phyloP scores from a whole-genome alignment of 2,329 filamentous ascomycete genomes.

The Colletotrichum falcatum region DNA sequence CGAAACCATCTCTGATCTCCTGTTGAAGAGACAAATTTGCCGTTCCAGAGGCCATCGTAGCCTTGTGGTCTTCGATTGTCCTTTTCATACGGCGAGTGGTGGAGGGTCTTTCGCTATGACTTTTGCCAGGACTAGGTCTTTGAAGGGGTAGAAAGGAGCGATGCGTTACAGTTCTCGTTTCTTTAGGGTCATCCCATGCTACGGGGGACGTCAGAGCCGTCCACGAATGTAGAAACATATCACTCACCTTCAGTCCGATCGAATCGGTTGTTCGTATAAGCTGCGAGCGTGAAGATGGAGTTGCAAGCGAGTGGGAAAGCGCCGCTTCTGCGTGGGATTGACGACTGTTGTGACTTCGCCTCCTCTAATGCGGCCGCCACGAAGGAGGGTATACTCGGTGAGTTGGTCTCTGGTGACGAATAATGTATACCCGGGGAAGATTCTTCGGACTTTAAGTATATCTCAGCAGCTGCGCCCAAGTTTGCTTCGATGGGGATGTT shows the following conservation, averaged over 20 bases:
- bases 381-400: too few species aligned
- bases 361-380: too few species aligned
- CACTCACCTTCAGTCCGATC: conserved; percentile 9
- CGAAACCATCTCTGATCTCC: conserved; percentile 12
- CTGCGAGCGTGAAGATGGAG: background rate
- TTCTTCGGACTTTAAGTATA: conserved; percentile 2
- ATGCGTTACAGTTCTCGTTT: background rate
- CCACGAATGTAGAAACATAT: background rate
- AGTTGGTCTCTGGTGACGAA: background rate
- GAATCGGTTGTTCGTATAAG: background rate
- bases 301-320: background rate
- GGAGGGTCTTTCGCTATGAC: background rate
- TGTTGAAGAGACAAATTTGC: background rate
- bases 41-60: background rate
- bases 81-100: background rate
- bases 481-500: background rate
- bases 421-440: background rate
- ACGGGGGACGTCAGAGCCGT: background rate
- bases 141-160: background rate
- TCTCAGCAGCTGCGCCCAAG: background rate
- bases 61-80: background rate
- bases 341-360: too few species aligned
- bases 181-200: background rate
- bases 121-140: background rate
- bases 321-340: background rate